phyloP scores from a whole-genome alignment of 257 asterid genomes.

The Solanum tarapatanum region DNA sequence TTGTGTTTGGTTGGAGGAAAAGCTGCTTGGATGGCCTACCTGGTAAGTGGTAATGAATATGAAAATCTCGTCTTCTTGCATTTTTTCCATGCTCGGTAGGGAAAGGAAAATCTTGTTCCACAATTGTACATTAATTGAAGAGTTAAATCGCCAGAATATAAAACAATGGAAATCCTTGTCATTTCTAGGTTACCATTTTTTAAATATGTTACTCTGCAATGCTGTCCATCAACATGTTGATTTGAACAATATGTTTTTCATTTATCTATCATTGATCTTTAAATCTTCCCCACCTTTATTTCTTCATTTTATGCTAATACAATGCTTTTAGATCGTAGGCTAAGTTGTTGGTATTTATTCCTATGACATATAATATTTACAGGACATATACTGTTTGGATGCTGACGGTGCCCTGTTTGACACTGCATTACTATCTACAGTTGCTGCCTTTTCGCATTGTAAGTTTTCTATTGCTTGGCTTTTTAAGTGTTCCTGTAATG shows the following conservation, averaged over 20 bases:
- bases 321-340: background rate
- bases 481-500: background rate
- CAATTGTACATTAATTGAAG: background rate
- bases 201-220: background rate
- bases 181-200: background rate
- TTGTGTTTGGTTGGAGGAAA: slow-evolving; percentile 73
- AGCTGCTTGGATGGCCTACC: slow-evolving; percentile 99
- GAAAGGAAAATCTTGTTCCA: background rate
- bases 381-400: slow-evolving; percentile 92
- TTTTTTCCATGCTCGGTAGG: background rate
- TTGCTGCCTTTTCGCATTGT: slow-evolving; percentile 85
- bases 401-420: slow-evolving; percentile 94
- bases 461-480: slow-evolving; percentile 14
- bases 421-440: slow-evolving; percentile 83
- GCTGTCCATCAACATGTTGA: background rate
- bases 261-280: background rate
- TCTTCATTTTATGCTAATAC: background rate
- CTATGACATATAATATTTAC: slow-evolving; percentile 6
- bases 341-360: background rate
- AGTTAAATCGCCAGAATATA: background rate
- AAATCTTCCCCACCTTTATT: background rate
- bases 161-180: background rate
- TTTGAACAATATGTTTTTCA: background rate
- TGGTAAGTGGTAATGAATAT: slow-evolving; percentile 69
- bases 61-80: background rate